Conservation (phyloP, 345 rosid species). For the Eucalyptus curtisii region DNA sequence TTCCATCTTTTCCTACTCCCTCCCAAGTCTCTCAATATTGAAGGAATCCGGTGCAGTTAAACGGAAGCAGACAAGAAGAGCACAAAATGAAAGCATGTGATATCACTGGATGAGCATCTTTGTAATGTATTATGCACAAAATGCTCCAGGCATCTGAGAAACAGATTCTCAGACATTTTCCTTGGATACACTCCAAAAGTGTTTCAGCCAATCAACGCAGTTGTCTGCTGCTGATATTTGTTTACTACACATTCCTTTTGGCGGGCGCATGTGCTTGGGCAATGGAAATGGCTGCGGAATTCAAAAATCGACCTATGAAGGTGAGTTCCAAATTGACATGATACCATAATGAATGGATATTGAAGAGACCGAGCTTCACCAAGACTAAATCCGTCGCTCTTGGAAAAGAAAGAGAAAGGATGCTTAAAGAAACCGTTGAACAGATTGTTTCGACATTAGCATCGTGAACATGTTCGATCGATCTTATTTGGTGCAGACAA, state of each 20-base stretch:
- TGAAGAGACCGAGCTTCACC: not conserved
- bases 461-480: not conserved
- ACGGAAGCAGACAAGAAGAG: not conserved
- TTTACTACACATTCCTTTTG: not conserved
- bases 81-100: not conserved
- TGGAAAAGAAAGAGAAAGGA: not conserved
- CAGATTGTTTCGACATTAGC: not conserved
- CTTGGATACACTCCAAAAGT: not conserved
- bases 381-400: not conserved
- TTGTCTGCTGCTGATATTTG: not conserved
- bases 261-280: not conserved
- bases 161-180: not conserved
- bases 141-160: not conserved
- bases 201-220: not conserved
- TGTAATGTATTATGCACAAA: not conserved
- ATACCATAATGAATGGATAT: not conserved
- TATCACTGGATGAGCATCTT: not conserved
- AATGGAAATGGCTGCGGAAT: not conserved
- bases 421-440: not conserved
- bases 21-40: not conserved
- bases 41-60: not conserved
- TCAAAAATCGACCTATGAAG: not conserved
- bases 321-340: not conserved
- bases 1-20: not conserved
- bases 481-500: not conserved